Percentiles rank a stretch among this genome's conserved stretches.
phyloP scores from a whole-genome alignment of 2,329 filamentous ascomycete genomes.

The Gliomastix tumulicola region DNA sequence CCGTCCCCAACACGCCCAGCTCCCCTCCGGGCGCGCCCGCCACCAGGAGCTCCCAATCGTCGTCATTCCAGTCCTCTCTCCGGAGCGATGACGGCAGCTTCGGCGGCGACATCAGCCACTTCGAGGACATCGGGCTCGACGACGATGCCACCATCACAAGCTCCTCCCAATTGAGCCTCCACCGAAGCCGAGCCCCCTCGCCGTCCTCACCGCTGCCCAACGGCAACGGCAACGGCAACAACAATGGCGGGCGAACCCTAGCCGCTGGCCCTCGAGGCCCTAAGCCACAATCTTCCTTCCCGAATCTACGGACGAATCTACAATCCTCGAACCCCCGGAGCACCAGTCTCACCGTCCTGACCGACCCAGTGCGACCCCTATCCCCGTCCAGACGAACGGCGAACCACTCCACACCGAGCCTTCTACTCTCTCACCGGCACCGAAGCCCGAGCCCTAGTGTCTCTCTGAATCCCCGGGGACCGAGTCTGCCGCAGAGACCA shows the following conservation, averaged over 20 bases:
- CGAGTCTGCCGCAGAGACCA: slow-evolving; percentile 27
- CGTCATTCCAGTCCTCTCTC: slow-evolving; percentile 74
- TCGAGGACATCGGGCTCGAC: slow-evolving; percentile 89
- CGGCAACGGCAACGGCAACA: too few species aligned
- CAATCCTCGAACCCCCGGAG: slow-evolving; percentile 43
- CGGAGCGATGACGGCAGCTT: slow-evolving; percentile 64
- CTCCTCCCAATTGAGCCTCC: slow-evolving; percentile 35
- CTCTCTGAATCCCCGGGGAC: slow-evolving; percentile 35
- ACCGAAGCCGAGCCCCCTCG: slow-evolving; percentile 19
- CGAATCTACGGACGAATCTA: slow-evolving; percentile 37
- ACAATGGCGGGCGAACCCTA: slow-evolving; percentile 13
- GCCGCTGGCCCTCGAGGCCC: slow-evolving; percentile 18
- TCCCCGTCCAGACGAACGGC: slow-evolving; percentile 10
- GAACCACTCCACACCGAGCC: slow-evolving; percentile 25
- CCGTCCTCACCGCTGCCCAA: too few species aligned
- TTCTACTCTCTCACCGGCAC: slow-evolving; percentile 29
- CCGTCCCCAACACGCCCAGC: slow-evolving; percentile 21
- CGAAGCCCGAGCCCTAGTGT: slow-evolving; percentile 44
- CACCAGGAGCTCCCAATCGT: slow-evolving; percentile 87
- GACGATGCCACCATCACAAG: slow-evolving; percentile 43
- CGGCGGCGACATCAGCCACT: slow-evolving; percentile 70
- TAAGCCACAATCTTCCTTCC: slow-evolving; percentile 32
- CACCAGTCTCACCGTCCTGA: slow-evolving; percentile 33
- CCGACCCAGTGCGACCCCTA: slow-evolving; percentile 24
- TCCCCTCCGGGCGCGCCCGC: slow-evolving; percentile 57